phyloP scores from a whole-genome alignment of 441 rosid genomes.

The Gossypium laxum region DNA sequence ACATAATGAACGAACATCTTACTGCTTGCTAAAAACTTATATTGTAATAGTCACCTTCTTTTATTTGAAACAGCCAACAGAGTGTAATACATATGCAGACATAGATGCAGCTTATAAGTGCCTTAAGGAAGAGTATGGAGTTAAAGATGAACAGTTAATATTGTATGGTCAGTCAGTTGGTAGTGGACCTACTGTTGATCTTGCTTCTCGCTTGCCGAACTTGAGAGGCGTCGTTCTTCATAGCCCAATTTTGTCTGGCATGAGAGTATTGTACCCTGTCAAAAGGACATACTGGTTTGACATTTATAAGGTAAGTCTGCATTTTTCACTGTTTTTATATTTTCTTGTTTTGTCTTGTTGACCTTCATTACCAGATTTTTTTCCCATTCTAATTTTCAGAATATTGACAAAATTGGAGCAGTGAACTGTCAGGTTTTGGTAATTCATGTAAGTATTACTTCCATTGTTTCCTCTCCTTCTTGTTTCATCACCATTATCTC shows the following conservation, averaged over 20 bases:
- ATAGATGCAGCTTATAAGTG: conserved; percentile 52
- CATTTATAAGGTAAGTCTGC: conserved; percentile 47
- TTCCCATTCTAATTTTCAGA: conserved; percentile 35
- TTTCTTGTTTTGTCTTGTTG: conserved; percentile 9
- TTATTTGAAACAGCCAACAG: conserved; percentile 48
- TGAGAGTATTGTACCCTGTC: conserved; percentile 62
- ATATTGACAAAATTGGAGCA: conserved; percentile 70
- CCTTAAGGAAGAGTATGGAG: conserved; percentile 48
- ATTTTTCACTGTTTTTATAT: neutral
- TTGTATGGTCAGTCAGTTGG: conserved; percentile 68
- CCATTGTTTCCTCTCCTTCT: conserved; percentile 4
- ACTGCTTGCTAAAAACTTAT: neutral
- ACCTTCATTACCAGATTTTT: neutral
- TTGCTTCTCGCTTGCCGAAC: conserved; percentile 50
- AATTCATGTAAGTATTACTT: conserved; percentile 59
- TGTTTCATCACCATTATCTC: neutral
- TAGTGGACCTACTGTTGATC: conserved; percentile 64
- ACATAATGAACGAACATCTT: neutral
- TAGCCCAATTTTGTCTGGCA: conserved; percentile 60
- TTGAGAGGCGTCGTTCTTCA: conserved; percentile 53
- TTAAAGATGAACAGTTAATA: conserved; percentile 51
- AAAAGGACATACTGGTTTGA: conserved; percentile 64
- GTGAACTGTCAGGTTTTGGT: conserved; percentile 68
- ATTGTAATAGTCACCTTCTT: neutral
- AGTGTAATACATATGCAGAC: conserved; percentile 58